phyloP scores from a whole-genome alignment of 257 asterid species.

The Ligustrum vulgare region DNA sequence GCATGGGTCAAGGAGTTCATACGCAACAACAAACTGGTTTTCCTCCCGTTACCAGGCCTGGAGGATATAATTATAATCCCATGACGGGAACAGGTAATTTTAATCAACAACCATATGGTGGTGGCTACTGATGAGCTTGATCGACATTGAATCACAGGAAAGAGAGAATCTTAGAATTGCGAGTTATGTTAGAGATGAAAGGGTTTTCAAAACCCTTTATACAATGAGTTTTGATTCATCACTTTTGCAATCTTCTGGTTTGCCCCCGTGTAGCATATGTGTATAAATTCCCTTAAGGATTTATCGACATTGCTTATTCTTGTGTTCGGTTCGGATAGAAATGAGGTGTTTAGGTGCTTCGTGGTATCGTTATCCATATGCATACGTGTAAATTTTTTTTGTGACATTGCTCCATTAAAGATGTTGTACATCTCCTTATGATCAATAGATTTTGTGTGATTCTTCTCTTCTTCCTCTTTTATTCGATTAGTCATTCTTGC shows the following conservation, averaged over 20 bases:
- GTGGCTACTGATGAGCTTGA: constrained; percentile 66
- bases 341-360: constrained; percentile 36
- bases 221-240: constrained; percentile 20
- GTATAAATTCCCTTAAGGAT: constrained; percentile 25
- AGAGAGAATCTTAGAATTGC: constrained; percentile 10
- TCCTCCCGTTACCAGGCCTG: constrained; percentile 63
- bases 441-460: background rate
- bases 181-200: constrained; percentile 28
- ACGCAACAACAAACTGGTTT: constrained; percentile 69
- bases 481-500: background rate
- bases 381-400: background rate
- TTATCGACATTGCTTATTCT: constrained; percentile 23
- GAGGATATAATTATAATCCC: constrained; percentile 56
- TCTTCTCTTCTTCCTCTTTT: background rate
- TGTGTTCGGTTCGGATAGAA: constrained; percentile 35
- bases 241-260: background rate
- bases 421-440: background rate
- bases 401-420: background rate
- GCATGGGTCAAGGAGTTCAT: constrained; percentile 38
- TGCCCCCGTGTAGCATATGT: constrained; percentile 29
- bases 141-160: background rate
- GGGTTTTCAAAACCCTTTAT: constrained; percentile 16
- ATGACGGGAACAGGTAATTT: constrained; percentile 67
- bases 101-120: constrained; percentile 71
- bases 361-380: background rate